Evolutionary conservation across 768 basidiomycete genomes (phyloP).

Genomic region (Mycena albidolilacea): DNA sequence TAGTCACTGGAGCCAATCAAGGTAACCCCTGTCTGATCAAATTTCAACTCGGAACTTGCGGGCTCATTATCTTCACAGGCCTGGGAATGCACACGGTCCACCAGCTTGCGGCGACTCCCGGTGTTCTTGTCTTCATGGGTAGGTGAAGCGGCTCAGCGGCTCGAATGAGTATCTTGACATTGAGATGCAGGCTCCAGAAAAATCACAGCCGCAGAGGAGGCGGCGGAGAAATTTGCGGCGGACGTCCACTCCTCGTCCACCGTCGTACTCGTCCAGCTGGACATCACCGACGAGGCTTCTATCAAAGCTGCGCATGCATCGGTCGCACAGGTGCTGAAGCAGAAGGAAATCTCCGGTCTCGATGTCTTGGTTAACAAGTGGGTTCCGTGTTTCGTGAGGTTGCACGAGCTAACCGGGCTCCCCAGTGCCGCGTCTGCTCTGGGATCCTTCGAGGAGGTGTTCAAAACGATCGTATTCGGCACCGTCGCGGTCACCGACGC

Average conservation of each 20-base stretch:
- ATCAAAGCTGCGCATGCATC: slow-evolving; percentile 15
- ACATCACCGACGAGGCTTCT: slow-evolving; percentile 5
- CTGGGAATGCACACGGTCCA: neutral
- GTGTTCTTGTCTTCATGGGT: too few relatives aligned
- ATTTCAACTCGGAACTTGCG: too few relatives aligned
- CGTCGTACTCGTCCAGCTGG: neutral
- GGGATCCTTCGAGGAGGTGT: neutral
- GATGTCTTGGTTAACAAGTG: slow-evolving; percentile 34
- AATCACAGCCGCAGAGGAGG: slow-evolving; percentile 22
- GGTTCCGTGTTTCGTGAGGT: neutral
- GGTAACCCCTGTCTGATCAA: too few relatives aligned
- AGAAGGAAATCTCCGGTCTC: slow-evolving; percentile 2
- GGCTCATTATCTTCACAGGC: neutral
- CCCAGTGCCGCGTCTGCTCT: neutral
- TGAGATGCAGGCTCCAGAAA: slow-evolving; percentile 27
- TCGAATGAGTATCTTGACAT: neutral
- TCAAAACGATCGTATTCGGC: neutral
- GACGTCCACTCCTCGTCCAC: slow-evolving; percentile 23
- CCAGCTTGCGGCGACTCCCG: neutral
- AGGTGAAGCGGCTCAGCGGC: too few relatives aligned
- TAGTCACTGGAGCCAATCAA: too few relatives aligned
- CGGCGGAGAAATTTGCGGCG: neutral
- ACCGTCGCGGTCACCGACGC: neutral
- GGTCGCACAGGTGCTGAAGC: slow-evolving; percentile 1
- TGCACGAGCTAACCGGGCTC: neutral